Evolutionary conservation across 139 green algal species (phyloP).

Genomic region (Astrephomene gubernaculifera): DNA sequence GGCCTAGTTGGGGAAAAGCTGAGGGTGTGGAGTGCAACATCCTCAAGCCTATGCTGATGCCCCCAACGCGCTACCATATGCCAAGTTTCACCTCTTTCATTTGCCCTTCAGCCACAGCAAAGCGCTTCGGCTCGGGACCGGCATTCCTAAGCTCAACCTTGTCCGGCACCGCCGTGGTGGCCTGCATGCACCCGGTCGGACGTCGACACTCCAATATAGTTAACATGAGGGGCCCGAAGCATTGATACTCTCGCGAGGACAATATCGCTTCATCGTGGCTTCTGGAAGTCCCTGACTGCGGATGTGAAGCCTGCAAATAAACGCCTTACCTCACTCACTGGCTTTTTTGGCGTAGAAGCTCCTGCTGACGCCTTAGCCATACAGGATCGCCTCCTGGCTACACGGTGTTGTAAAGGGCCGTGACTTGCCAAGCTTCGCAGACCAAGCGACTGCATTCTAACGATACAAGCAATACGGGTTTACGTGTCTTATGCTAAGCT

Average conservation of each 20-base stretch:
- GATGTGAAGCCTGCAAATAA: no score
- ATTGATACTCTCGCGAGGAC: no score
- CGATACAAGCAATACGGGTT: neutral
- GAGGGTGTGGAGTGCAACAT: no score
- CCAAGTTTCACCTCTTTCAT: conserved; percentile 34
- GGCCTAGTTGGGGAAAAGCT: no score
- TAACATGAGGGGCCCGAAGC: no score
- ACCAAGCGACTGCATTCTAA: neutral
- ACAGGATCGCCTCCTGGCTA: neutral
- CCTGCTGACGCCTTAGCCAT: neutral
- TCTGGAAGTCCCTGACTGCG: no score
- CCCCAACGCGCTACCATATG: neutral
- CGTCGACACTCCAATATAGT: no score
- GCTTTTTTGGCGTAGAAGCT: neutral
- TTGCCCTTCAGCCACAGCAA: conserved; percentile 61
- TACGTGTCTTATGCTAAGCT: neutral
- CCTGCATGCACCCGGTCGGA: no score
- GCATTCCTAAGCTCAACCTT: conserved; percentile 46
- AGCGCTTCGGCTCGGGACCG: conserved; percentile 61
- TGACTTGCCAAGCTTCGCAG: neutral
- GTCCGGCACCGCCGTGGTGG: neutral
- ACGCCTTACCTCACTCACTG: neutral
- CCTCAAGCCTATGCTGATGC: no score
- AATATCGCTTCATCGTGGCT: no score
- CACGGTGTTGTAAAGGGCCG: neutral